Conservation (phyloP, 805 yeast genomes). For the Ogataea kodamae region DNA sequence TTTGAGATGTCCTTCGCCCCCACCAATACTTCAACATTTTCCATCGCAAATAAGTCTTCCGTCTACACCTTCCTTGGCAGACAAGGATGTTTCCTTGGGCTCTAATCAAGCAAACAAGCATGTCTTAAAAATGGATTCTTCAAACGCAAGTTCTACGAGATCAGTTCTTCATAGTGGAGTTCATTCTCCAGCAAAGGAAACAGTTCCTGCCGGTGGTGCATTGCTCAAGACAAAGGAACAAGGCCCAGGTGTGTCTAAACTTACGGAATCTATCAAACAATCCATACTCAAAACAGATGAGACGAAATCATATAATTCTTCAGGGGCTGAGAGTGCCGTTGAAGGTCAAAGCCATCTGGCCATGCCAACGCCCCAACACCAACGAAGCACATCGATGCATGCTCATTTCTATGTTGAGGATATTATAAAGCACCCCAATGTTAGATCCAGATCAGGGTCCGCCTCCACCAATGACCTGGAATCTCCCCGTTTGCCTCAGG, state of each 20-base stretch:
- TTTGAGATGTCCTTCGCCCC: conserved; percentile 68
- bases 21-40: conserved; percentile 51
- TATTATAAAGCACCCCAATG: conserved; percentile 48
- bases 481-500: conserved; percentile 11
- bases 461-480: conserved; percentile 29
- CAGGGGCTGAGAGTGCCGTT: conserved; percentile 1
- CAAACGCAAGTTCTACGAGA: conserved; percentile 4
- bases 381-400: conserved; percentile 62
- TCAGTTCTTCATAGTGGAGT: conserved; percentile 1
- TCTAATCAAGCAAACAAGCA: conserved; percentile 1
- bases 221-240: conserved; percentile 31
- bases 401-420: conserved; percentile 77
- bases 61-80: conserved; percentile 8
- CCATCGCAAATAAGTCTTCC: conserved; percentile 21
- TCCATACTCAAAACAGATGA: conserved; percentile 5
- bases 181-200: conserved; percentile 15
- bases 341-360: conserved; percentile 7
- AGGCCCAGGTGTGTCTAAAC: conserved; percentile 14
- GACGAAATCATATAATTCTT: neutral
- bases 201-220: conserved; percentile 25
- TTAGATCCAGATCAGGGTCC: conserved; percentile 35
- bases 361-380: conserved; percentile 33
- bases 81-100: conserved; percentile 2
- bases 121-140: conserved; percentile 3
- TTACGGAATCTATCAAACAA: conserved; percentile 25